These are phyloP conservation scores for Helianthus tuberosus DNA, from an alignment of 129 eudicot species.

Conservation along the genomic window DNA sequence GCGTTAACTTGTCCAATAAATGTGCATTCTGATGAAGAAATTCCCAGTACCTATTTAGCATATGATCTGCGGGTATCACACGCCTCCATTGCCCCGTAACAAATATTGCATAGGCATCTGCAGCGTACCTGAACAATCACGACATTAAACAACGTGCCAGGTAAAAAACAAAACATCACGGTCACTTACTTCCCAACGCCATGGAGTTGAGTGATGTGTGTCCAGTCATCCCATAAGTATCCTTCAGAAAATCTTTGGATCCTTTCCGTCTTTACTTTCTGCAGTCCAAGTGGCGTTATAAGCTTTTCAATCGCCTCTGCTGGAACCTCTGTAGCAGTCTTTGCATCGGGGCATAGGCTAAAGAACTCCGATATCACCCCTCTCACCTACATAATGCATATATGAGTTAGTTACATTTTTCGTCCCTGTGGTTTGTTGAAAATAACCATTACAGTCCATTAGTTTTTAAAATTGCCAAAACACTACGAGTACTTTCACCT, in stretches of 20 bases:
- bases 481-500: no score
- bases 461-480: no score
- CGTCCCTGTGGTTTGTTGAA: no score
- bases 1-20: neutral
- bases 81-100: conserved; percentile 78
- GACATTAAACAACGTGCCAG: neutral
- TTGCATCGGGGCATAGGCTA: conserved; percentile 72
- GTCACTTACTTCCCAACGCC: conserved; percentile 77
- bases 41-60: conserved; percentile 79
- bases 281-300: conserved; percentile 59
- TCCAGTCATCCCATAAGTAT: conserved; percentile 63
- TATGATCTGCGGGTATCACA: conserved; percentile 70
- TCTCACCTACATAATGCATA: conserved; percentile 39
- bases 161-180: neutral
- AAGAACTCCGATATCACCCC: conserved; percentile 58
- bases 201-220: conserved; percentile 62
- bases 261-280: conserved; percentile 42
- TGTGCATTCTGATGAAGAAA: conserved; percentile 38
- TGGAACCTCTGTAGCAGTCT: conserved; percentile 47
- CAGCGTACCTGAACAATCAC: conserved; percentile 64
- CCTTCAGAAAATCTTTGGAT: conserved; percentile 53
- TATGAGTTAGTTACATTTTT: neutral
- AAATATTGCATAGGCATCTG: conserved; percentile 94
- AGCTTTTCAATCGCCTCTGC: conserved; percentile 37
- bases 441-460: no score